phyloP scores from a whole-genome alignment of 106 monocot genomes.

The Acorus gramineus region DNA sequence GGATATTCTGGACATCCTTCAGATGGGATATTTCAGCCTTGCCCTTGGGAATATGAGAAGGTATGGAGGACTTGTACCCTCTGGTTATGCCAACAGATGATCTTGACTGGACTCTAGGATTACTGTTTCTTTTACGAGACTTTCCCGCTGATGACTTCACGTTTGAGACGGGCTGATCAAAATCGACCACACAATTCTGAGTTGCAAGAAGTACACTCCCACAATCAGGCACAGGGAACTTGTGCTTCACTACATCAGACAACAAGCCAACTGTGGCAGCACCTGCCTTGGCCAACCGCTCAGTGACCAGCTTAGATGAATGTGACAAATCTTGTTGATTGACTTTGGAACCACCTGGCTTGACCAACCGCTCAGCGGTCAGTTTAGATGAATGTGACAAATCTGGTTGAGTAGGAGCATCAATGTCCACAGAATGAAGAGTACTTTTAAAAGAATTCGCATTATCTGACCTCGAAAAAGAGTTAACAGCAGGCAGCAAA shows the following conservation, averaged over 20 bases:
- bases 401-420: conserved; percentile 8
- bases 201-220: conserved; percentile 11
- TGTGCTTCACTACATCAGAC: conserved; percentile 34
- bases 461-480: conserved; percentile 14
- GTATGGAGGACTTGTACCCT: conserved; percentile 10
- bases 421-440: conserved; percentile 1
- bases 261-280: conserved; percentile 19
- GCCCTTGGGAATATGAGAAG: conserved; percentile 4
- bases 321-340: conserved; percentile 11
- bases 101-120: conserved; percentile 18
- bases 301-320: conserved; percentile 22
- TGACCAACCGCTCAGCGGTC: conserved; percentile 19
- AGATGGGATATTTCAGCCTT: conserved; percentile 5
- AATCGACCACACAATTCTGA: conserved; percentile 10
- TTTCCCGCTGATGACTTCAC: conserved; percentile 26
- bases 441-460: conserved; percentile 13
- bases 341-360: conserved; percentile 22
- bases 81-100: conserved; percentile 8
- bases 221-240: conserved; percentile 8
- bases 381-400: conserved; percentile 21
- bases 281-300: conserved; percentile 25
- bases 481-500: conserved; percentile 6
- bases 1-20: conserved; percentile 24
- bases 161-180: conserved; percentile 9
- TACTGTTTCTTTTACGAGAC: conserved; percentile 12